phyloP scores from a whole-genome alignment of 305 asterid genomes.

The Solanum hybrid region DNA sequence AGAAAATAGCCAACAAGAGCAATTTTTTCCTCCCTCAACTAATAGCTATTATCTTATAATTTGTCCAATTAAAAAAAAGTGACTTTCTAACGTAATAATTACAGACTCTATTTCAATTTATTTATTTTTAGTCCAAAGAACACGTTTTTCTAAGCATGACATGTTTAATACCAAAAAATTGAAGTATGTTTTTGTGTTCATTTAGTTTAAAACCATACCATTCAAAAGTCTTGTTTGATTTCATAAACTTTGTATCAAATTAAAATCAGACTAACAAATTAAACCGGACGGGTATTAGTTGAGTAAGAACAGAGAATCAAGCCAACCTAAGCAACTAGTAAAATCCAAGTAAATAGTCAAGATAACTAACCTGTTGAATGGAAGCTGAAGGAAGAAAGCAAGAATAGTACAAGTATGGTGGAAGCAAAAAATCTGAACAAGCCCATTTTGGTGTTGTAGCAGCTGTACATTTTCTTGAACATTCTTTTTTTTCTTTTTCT shows the following conservation, averaged over 20 bases:
- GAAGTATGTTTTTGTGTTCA: neutral
- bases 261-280: neutral
- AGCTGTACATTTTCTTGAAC: neutral
- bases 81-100: neutral
- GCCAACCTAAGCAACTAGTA: neutral
- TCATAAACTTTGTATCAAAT: neutral
- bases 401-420: neutral
- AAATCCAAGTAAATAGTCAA: neutral
- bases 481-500: neutral
- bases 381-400: constrained; percentile 10
- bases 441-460: constrained; percentile 7
- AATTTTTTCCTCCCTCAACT: neutral
- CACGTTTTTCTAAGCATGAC: neutral
- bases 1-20: neutral
- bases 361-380: neutral
- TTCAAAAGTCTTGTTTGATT: neutral
- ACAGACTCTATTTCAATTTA: neutral
- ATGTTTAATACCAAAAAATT: neutral
- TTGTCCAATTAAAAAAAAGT: neutral
- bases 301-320: neutral
- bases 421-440: constrained; percentile 3
- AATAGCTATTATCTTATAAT: neutral
- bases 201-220: neutral
- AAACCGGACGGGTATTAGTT: neutral
- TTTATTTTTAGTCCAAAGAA: neutral